These are phyloP conservation scores for Brassica carinata DNA, from an alignment of 345 rosid genomes.

Conservation along the genomic window DNA sequence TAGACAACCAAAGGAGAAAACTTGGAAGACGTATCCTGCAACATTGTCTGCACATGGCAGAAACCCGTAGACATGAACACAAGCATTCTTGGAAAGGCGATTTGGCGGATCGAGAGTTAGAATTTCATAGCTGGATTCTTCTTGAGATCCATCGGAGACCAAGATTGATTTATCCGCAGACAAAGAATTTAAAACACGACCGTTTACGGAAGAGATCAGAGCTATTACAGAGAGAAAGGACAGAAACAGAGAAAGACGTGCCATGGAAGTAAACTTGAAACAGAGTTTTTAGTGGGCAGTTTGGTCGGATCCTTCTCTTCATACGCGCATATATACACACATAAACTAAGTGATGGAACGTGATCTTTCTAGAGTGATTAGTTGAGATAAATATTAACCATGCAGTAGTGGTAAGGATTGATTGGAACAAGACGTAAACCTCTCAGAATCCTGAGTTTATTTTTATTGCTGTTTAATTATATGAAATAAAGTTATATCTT, in stretches of 20 bases:
- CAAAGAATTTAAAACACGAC: slow-evolving; percentile 30
- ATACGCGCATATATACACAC: not conserved
- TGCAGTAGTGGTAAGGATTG: not conserved
- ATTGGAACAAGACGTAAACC: not conserved
- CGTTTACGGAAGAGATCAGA: slow-evolving; percentile 14
- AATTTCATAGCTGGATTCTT: not conserved
- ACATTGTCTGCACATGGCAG: slow-evolving; percentile 39
- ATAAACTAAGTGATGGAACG: not conserved
- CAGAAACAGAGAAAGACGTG: slow-evolving; percentile 36
- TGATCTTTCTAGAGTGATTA: not conserved
- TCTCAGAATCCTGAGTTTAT: not conserved
- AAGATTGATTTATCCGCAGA: slow-evolving; percentile 8
- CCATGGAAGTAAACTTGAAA: slow-evolving; percentile 32
- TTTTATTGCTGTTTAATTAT: not conserved
- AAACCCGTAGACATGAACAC: slow-evolving; percentile 38
- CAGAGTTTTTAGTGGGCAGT: not conserved
- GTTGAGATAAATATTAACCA: not conserved
- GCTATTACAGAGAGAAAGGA: slow-evolving; percentile 15
- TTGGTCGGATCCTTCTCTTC: slow-evolving; percentile 5
- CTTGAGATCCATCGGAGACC: slow-evolving; percentile 16
- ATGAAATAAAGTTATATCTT: not conserved
- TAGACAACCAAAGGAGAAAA: slow-evolving; percentile 33
- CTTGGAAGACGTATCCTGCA: slow-evolving; percentile 37
- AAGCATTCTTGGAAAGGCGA: slow-evolving; percentile 7
- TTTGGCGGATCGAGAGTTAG: slow-evolving; percentile 15